Conservation (phyloP, 2,329 filamentous ascomycete genomes). For the Aureobasidium mangrovei region DNA sequence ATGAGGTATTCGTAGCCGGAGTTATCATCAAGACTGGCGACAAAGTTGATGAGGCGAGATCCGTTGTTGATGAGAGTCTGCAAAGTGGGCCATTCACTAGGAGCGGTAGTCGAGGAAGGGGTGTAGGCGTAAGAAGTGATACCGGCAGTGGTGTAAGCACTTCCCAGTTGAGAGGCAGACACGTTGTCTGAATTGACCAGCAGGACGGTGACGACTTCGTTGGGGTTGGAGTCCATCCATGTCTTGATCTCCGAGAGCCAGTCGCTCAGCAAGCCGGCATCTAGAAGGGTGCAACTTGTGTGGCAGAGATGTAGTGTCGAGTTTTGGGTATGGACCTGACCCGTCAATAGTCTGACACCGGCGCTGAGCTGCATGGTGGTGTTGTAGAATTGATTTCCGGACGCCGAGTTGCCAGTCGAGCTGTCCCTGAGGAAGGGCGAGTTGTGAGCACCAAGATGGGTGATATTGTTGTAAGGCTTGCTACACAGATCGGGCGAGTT, state of each 20-base stretch:
- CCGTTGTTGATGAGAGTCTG: slow-evolving; percentile 55
- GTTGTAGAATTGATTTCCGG: slow-evolving; percentile 67
- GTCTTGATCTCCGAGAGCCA: slow-evolving; percentile 57
- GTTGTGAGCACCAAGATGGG: slow-evolving; percentile 69
- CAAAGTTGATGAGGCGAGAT: slow-evolving; percentile 60
- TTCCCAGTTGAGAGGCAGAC: slow-evolving; percentile 45
- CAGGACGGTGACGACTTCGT: slow-evolving; percentile 67
- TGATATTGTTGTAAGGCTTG: slow-evolving; percentile 64
- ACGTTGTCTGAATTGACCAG: slow-evolving; percentile 61
- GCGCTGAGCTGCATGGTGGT: slow-evolving; percentile 61
- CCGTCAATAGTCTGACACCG: slow-evolving; percentile 62
- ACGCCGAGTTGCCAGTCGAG: slow-evolving; percentile 51
- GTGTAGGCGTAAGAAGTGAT: slow-evolving; percentile 55
- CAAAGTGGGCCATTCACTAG: slow-evolving; percentile 60
- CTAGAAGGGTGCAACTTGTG: slow-evolving; percentile 55
- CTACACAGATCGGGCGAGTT: slow-evolving; percentile 68
- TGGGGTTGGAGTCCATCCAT: slow-evolving; percentile 62
- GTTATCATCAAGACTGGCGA: slow-evolving; percentile 43
- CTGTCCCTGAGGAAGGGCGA: slow-evolving; percentile 61
- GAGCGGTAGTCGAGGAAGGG: slow-evolving; percentile 37
- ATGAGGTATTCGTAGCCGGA: slow-evolving; percentile 48
- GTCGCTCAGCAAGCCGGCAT: slow-evolving; percentile 55
- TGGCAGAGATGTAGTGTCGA: slow-evolving; percentile 56
- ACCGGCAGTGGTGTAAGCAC: slow-evolving; percentile 48
- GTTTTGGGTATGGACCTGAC: slow-evolving; percentile 54